Evolutionary conservation across 331 rosid genomes (phyloP).

Genomic region (Rosa hybrid): DNA sequence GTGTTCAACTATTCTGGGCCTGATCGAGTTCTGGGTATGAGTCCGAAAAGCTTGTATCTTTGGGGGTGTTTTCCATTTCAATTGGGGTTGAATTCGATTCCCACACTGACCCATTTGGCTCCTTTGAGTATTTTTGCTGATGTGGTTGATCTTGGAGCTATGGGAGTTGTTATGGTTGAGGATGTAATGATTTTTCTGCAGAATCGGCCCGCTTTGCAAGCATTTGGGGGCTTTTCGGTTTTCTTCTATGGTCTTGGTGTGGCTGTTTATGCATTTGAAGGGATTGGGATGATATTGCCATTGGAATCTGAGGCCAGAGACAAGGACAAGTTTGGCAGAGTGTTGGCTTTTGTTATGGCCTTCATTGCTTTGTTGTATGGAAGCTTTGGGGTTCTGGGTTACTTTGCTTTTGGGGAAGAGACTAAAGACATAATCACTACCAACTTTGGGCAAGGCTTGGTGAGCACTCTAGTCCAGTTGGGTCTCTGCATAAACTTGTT

Average conservation of each 20-base stretch:
- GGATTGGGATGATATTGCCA: conserved; percentile 76
- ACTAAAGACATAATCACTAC: conserved; percentile 72
- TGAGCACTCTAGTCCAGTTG: conserved; percentile 61
- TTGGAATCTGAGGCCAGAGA: conserved; percentile 64
- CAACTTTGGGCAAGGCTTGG: conserved; percentile 60
- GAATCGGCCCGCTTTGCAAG: conserved; percentile 49
- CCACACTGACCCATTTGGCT: conserved; percentile 74
- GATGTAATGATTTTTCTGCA: conserved; percentile 50
- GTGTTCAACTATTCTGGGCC: conserved; percentile 27
- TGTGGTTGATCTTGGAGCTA: conserved; percentile 63
- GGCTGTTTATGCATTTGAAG: conserved; percentile 78
- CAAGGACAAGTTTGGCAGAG: conserved; percentile 57
- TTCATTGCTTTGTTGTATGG: conserved; percentile 60
- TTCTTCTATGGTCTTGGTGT: conserved; percentile 77
- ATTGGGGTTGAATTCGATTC: conserved; percentile 68
- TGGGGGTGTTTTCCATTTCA: conserved; percentile 82
- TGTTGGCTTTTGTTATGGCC: conserved; percentile 56
- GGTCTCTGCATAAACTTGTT: conserved; percentile 71
- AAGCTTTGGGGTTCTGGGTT: conserved; percentile 67
- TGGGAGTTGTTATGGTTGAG: conserved; percentile 74
- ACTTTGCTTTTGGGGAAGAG: conserved; percentile 75
- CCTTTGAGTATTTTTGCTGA: conserved; percentile 78
- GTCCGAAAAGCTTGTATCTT: conserved; percentile 57
- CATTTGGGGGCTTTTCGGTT: conserved; percentile 62
- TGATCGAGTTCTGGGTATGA: conserved; percentile 25